These are phyloP conservation scores for Camptophora hylomeconis DNA, from an alignment of 2,329 filamentous ascomycete species.

Conservation along the genomic window DNA sequence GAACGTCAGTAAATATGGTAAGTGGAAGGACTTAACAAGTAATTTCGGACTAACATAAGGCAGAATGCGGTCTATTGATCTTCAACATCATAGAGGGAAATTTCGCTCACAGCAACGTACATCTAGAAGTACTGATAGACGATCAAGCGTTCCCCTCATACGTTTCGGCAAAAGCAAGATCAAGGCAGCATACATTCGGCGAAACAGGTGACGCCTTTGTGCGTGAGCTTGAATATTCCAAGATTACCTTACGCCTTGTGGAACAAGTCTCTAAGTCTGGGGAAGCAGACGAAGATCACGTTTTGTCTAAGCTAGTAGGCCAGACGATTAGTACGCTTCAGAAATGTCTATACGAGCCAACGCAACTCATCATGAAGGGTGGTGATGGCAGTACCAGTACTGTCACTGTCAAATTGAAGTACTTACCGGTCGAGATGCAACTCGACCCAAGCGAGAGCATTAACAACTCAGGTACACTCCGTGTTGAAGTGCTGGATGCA, in stretches of 20 bases:
- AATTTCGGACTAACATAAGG: slow-evolving; percentile 22
- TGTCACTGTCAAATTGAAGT: slow-evolving; percentile 85
- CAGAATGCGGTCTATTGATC: slow-evolving; percentile 80
- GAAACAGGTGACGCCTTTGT: slow-evolving; percentile 93
- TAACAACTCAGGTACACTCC: slow-evolving; percentile 94
- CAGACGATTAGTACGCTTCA: slow-evolving; percentile 79
- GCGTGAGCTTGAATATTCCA: slow-evolving; percentile 92
- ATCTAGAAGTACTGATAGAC: slow-evolving; percentile 82
- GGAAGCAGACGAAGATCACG: slow-evolving; percentile 54
- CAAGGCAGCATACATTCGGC: slow-evolving; percentile 59
- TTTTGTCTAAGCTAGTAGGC: slow-evolving; percentile 69
- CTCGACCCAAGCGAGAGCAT: slow-evolving; percentile 93
- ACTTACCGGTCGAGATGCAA: slow-evolving; percentile 85
- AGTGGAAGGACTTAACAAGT: slow-evolving; percentile 19
- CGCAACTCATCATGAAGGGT: slow-evolving; percentile 64
- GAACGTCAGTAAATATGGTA: slow-evolving; percentile 67
- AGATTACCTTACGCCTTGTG: slow-evolving; percentile 73
- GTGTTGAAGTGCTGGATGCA: slow-evolving; percentile 84
- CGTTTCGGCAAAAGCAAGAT: slow-evolving; percentile 61
- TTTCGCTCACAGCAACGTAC: slow-evolving; percentile 59
- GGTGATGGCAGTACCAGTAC: slow-evolving; percentile 63
- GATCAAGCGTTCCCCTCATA: slow-evolving; percentile 91
- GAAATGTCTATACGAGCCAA: slow-evolving; percentile 84
- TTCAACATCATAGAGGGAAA: slow-evolving; percentile 91
- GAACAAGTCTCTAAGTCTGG: slow-evolving; percentile 65